Base-by-base conservation (phyloP, 768 basidiomycete genomes). In the Macrocybe gigantea region DNA sequence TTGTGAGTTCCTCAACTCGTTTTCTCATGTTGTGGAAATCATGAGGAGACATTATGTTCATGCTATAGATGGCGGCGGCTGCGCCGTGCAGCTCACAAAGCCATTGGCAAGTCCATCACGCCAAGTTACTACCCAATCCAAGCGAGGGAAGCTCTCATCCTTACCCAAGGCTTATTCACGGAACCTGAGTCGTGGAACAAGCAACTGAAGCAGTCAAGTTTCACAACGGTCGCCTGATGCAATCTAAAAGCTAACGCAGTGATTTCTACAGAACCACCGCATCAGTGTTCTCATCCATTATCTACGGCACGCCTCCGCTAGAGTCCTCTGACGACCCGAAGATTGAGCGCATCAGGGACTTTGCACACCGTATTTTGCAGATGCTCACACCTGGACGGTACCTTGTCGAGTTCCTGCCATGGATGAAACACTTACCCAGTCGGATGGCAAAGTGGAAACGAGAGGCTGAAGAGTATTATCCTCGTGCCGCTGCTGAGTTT, bases 391-490 rank as follows among this genome's bases (percentile, higher is more conserved):
- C 67, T 15, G 69, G 68, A 8, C 52, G 58, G 12, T 56, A 63
- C 49, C 34, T 64, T n/a, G 68, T 68, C 37, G 68, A 69, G 44
- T 49, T 60, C 43, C 64, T 69, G 38, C 57, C 63, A 2, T 61
- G 57, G 52, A 60, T 69, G 58, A 45, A 50, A 42, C 51, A 60
- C 41, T 34, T 69, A 5, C 67, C 68, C 1, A 39, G 46, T 3
- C 60, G 51, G 52, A 47, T 66, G 51, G 60, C 59, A 14, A 48
- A 35, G n/a, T 66, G 65, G 65, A 66, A 63, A 45, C 47, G 52
- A 29, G 52, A 61, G 4, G 64, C 57, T 5, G 49, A 55, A 33
- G 49, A 51, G 12, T 60, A 52, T 51, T 57, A 44, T 44, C 40
- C 41, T 30, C 38, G 51, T 31, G 62, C 64, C 39, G 46, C 58